Conservation (phyloP, 768 basidiomycete species). For the Phaffia australis region DNA sequence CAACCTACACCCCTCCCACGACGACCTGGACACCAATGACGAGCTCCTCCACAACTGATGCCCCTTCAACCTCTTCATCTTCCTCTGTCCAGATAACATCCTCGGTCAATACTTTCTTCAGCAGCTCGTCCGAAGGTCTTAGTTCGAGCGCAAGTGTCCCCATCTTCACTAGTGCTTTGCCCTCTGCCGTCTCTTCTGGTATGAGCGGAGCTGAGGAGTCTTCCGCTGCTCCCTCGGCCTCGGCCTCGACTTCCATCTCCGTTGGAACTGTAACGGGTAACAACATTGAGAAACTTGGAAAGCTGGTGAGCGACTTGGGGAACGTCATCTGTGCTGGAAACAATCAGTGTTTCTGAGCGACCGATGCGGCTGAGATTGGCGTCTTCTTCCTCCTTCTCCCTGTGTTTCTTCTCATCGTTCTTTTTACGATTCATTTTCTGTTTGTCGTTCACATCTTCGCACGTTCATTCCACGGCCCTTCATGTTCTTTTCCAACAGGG, state of each 20-base stretch:
- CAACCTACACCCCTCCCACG: slow-evolving; percentile 10
- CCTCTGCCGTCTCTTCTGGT: not conserved
- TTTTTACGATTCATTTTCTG: not conserved
- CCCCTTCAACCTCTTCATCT: not conserved
- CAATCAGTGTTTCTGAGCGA: slow-evolving; percentile 8
- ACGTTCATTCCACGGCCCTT: not conserved
- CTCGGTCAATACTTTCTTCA: not conserved
- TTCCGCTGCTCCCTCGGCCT: slow-evolving; percentile 3
- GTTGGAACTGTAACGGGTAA: not conserved
- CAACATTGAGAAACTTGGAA: slow-evolving; percentile 23
- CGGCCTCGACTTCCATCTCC: not conserved
- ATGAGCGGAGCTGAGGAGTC: not conserved
- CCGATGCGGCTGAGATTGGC: too few species aligned
- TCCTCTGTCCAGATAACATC: too few species aligned
- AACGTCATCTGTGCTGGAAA: slow-evolving; percentile 21
- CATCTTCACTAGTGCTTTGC: not conserved
- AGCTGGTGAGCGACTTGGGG: slow-evolving; percentile 12
- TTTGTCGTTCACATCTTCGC: not conserved
- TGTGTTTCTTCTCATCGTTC: too few species aligned
- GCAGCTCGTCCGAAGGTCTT: not conserved
- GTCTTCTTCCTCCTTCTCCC: too few species aligned
- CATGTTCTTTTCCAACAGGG: not conserved
- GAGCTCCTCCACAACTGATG: slow-evolving; percentile 5
- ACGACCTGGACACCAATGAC: slow-evolving; percentile 13
- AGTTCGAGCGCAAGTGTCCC: not conserved